Percentiles rank a stretch among this genome's conserved stretches.
Conservation (phyloP, 2,329 filamentous ascomycete genomes). For the Exophiala lecanii-corni region DNA sequence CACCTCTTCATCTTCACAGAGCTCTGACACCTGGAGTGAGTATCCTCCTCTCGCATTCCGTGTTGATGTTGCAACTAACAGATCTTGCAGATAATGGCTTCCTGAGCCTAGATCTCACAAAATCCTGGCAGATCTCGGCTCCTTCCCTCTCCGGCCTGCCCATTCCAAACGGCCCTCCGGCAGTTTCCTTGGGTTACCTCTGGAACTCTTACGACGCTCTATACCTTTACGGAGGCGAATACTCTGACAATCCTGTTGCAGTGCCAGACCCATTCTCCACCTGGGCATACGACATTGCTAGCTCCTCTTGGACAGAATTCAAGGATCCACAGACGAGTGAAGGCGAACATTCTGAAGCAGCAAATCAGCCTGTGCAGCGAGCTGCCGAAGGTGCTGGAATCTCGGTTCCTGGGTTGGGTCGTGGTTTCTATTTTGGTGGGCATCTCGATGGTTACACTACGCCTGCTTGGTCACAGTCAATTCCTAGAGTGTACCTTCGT, state of each 20-base stretch:
- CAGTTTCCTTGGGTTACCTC: conserved; percentile 67
- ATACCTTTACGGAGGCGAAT: conserved; percentile 71
- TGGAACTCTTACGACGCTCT: conserved; percentile 69
- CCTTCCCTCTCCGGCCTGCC: conserved; percentile 60
- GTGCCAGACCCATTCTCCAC: conserved; percentile 57
- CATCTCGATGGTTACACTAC: conserved; percentile 64
- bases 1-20: conserved; percentile 54
- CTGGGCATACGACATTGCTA: conserved; percentile 65
- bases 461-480: conserved; percentile 63
- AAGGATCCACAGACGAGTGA: conserved; percentile 56
- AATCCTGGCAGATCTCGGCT: conserved; percentile 63
- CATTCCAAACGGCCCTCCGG: conserved; percentile 63
- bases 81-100: conserved; percentile 61
- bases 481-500: conserved; percentile 64
- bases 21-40: conserved; percentile 65
- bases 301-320: conserved; percentile 60
- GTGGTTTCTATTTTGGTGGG: conserved; percentile 75
- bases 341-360: conserved; percentile 58
- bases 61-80: conserved; percentile 2
- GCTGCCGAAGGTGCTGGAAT: conserved; percentile 70
- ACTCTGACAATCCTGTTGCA: conserved; percentile 57
- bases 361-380: conserved; percentile 57
- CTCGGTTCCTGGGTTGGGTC: conserved; percentile 63
- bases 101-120: conserved; percentile 65
- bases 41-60: conserved; percentile 11